A percentile compares a stretch with the other conserved stretches of the same genome.
Evolutionary conservation across 306 rosid species (phyloP).

Genomic region (Cicer yamashitae): DNA sequence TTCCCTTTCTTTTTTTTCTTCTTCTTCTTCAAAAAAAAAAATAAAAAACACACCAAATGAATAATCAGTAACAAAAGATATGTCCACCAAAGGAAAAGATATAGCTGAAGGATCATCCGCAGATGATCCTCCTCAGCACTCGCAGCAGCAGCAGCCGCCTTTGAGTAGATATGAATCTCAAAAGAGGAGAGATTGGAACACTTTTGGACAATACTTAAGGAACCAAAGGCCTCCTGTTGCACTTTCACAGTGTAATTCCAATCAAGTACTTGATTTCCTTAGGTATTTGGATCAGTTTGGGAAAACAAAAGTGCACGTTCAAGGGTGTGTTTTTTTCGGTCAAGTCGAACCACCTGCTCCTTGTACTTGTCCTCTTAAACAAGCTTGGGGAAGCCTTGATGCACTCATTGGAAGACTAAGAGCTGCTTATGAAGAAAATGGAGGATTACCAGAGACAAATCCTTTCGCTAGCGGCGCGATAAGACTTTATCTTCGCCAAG

Average conservation of each 20-base stretch:
- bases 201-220: slow-evolving; percentile 81
- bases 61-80: slow-evolving; percentile 22
- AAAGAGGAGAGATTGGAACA: slow-evolving; percentile 82
- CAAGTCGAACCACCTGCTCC: slow-evolving; percentile 75
- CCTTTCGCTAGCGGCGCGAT: slow-evolving; percentile 75
- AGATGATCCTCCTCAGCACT: background rate
- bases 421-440: slow-evolving; percentile 66
- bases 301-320: slow-evolving; percentile 76
- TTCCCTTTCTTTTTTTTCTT: slow-evolving; percentile 2
- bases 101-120: slow-evolving; percentile 51
- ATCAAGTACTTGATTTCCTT: slow-evolving; percentile 74
- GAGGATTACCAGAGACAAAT: slow-evolving; percentile 77
- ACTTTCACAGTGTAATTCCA: slow-evolving; percentile 71
- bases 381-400: slow-evolving; percentile 88
- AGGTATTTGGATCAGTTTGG: slow-evolving; percentile 80
- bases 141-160: background rate
- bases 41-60: slow-evolving; percentile 33
- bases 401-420: slow-evolving; percentile 64
- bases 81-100: slow-evolving; percentile 55
- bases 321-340: slow-evolving; percentile 68
- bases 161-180: slow-evolving; percentile 79
- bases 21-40: slow-evolving; percentile 4
- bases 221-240: slow-evolving; percentile 78
- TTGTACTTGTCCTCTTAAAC: slow-evolving; percentile 77
- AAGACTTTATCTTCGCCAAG: slow-evolving; percentile 68